Evolutionary conservation across 1,284 basidiomycete genomes (phyloP).

Genomic region (Paramarasmius palmivorus): DNA sequence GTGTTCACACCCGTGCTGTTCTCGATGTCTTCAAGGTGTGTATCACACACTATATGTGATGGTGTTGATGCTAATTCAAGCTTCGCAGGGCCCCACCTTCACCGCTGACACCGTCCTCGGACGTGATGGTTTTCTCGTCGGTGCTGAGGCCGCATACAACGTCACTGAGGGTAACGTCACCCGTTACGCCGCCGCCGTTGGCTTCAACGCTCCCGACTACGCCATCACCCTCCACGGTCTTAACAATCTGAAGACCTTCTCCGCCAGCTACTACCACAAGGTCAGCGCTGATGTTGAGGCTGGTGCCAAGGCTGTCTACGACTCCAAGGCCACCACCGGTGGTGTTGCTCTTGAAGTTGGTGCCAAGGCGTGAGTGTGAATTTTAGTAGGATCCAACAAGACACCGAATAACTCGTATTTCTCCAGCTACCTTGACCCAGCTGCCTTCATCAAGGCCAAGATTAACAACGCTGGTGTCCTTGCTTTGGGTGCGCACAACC

Average conservation of each 20-base stretch:
- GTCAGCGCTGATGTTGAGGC: constrained; percentile 95
- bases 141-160: constrained; percentile 96
- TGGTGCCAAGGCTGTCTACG: constrained; percentile 97
- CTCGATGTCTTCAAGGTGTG: too few relatives aligned
- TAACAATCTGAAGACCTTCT: constrained; percentile 93
- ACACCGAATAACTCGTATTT: constrained; percentile 6
- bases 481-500: constrained; percentile 60
- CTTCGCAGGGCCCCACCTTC: constrained; percentile 86
- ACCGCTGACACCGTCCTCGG: constrained; percentile 95
- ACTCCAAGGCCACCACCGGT: constrained; percentile 87
- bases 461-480: constrained; percentile 96
- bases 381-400: not conserved
- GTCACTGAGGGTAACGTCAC: constrained; percentile 92
- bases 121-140: constrained; percentile 96
- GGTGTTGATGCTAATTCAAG: constrained; percentile 7
- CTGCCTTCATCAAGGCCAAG: constrained; percentile 97
- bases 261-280: constrained; percentile 98
- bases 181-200: constrained; percentile 90
- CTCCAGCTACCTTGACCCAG: constrained; percentile 77
- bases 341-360: constrained; percentile 95
- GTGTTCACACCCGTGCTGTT: too few relatives aligned
- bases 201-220: constrained; percentile 97
- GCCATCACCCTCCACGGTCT: constrained; percentile 94
- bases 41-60: constrained; percentile 7
- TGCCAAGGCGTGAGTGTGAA: constrained; percentile 79